These are phyloP conservation scores for Pulveroboletus sp. DNA, from an alignment of 768 basidiomycete species.

Conservation along the genomic window DNA sequence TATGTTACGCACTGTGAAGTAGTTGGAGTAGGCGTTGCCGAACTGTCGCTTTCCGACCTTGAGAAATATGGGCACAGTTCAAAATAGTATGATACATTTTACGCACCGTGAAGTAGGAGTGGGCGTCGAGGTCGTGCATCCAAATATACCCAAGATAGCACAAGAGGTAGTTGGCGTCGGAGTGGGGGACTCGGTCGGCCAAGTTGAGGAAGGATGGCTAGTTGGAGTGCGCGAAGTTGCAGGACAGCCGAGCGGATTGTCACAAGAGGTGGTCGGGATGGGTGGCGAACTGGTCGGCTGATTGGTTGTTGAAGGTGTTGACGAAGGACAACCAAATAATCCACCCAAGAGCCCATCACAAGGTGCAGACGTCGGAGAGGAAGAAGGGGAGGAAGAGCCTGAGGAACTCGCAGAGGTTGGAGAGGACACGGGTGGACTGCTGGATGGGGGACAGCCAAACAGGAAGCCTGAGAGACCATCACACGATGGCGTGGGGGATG, in stretches of 20 bases:
- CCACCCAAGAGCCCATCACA: slow-evolving; percentile 17
- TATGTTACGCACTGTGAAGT: slow-evolving; percentile 10
- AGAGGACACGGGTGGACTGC: slow-evolving; percentile 3
- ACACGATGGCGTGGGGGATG: neutral
- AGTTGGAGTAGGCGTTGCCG: slow-evolving; percentile 8
- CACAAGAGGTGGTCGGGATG: slow-evolving; percentile 2
- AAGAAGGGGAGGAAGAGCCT: neutral
- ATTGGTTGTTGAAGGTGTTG: neutral
- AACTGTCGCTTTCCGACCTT: neutral
- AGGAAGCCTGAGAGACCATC: slow-evolving; percentile 10
- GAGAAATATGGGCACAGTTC: neutral
- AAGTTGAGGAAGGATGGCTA: slow-evolving; percentile 4
- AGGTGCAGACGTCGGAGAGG: neutral
- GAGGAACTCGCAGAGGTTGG: slow-evolving; percentile 1
- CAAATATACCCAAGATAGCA: slow-evolving; percentile 14
- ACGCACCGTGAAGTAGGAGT: slow-evolving; percentile 16
- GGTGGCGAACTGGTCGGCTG: neutral
- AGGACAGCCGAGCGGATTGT: slow-evolving; percentile 15
- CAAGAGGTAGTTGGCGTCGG: slow-evolving; percentile 14
- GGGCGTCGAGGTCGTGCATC: slow-evolving; percentile 13
- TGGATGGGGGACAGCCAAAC: slow-evolving; percentile 5
- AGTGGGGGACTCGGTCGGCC: neutral
- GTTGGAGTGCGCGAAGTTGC: slow-evolving; percentile 7
- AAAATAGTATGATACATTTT: neutral
- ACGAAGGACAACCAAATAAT: slow-evolving; percentile 6